Base-by-base conservation (phyloP, 345 rosid species). In the Corchorus capsularis region DNA sequence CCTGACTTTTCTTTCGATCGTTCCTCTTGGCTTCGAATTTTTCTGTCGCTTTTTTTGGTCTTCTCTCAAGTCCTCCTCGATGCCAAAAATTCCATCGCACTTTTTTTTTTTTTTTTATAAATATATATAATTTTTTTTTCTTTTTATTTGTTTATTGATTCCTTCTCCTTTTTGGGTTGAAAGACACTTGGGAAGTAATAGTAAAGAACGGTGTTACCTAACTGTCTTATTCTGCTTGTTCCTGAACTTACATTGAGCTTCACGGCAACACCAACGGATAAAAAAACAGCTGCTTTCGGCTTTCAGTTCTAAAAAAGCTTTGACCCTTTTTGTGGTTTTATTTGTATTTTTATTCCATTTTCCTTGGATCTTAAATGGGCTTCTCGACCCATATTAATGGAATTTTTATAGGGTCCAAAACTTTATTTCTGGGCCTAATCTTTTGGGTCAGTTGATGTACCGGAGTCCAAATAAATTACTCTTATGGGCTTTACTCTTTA, bases 211-310 rank as follows among this genome's bases (percentile, higher is more conserved):
- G 46, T 14, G 46, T 65, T 6, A 73, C 74, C 74, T 16, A 67
- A 20, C 74, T 20, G 69, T 79, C 63, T 50, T 39, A 39, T 39
- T 39, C 43, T 39, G 43, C 43, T 39, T 39, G 43, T 39, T 39
- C 39, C 5, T 22, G 57, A 1, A 43, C 43, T 46, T 27, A 75
- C 75, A 74, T 68, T 61, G 57, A 69, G 39, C 39, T 74, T 79
- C 71, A 69, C 77, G 81, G 19, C 63, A 57, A 9, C 34, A 43
- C 27, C 27, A 27, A 27, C 4, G 43, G 43, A 6, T 39, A 39
- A 39, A 39, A 39, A 39, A 39, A 37, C 16, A 14, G 17, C 20
- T 20, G 61, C 5, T 20, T 55, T 55, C 19, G 20, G 22, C 11
- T 6, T 54, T n/a, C 6, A 16, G 20, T 53, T 53, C 9, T 20